Evolutionary conservation across 257 asterid species (phyloP).

Genomic region (Solanum pinnatisectum): DNA sequence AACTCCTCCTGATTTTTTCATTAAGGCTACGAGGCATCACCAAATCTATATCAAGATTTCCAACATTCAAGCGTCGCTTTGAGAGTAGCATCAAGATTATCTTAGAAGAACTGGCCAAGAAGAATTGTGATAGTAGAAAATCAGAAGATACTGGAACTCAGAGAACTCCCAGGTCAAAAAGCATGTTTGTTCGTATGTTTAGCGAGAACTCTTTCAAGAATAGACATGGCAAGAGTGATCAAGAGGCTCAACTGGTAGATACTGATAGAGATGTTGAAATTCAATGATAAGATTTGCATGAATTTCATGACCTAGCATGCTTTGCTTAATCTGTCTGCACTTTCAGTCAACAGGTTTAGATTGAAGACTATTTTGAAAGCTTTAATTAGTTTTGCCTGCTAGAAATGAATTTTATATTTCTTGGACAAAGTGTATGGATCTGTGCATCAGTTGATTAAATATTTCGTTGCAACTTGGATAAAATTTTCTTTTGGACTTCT

Average conservation of each 20-base stretch:
- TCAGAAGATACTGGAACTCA: slow-evolving; percentile 3
- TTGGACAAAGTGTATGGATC: not conserved
- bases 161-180: slow-evolving; percentile 42
- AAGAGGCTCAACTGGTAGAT: slow-evolving; percentile 27
- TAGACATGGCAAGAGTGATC: slow-evolving; percentile 23
- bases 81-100: slow-evolving; percentile 45
- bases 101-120: slow-evolving; percentile 58
- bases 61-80: slow-evolving; percentile 83
- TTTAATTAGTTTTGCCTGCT: not conserved
- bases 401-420: not conserved
- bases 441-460: not conserved
- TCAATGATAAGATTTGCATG: slow-evolving; percentile 12
- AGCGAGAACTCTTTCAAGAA: slow-evolving; percentile 54
- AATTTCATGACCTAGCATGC: not conserved
- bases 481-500: not conserved
- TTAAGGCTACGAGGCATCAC: slow-evolving; percentile 80
- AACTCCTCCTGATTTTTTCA: not conserved
- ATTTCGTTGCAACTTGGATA: not conserved
- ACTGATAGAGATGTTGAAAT: slow-evolving; percentile 38
- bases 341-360: not conserved
- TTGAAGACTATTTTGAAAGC: not conserved
- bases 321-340: not conserved
- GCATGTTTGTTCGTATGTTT: slow-evolving; percentile 46
- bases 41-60: slow-evolving; percentile 75
- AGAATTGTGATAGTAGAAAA: slow-evolving; percentile 28